These are phyloP conservation scores for Bondarzewia mesenterica DNA, from an alignment of 1,284 basidiomycete genomes.

Conservation along the genomic window DNA sequence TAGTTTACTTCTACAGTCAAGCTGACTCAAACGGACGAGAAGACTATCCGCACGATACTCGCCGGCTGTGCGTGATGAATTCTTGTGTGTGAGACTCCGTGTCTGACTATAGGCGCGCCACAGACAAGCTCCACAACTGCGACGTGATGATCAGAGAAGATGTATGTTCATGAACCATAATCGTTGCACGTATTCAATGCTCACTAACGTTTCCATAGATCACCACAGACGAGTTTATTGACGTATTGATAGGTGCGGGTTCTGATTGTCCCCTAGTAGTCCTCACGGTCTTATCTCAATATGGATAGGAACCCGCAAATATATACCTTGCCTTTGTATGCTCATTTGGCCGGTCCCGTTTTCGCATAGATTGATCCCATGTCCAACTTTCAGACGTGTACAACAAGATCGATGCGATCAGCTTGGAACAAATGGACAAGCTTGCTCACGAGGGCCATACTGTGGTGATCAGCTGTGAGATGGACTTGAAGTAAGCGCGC, in stretches of 20 bases:
- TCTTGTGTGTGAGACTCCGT: conserved; percentile 1
- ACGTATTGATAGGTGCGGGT: conserved; percentile 78
- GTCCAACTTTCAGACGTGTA: conserved; percentile 64
- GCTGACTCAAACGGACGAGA: conserved; percentile 91
- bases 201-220: conserved; percentile 45
- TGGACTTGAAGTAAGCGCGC: conserved; percentile 68
- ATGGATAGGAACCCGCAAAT: conserved; percentile 78
- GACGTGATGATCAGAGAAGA: conserved; percentile 97
- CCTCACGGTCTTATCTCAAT: conserved; percentile 7
- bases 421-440: conserved; percentile 84
- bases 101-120: not conserved
- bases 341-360: not conserved
- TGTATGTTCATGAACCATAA: conserved; percentile 37
- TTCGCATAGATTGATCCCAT: conserved; percentile 5
- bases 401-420: conserved; percentile 92
- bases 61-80: conserved; percentile 58
- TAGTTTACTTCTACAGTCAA: conserved; percentile 88
- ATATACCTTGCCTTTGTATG: conserved; percentile 80
- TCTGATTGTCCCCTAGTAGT: conserved; percentile 1
- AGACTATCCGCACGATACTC: conserved; percentile 87
- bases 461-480: conserved; percentile 91
- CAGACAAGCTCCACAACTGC: conserved; percentile 86
- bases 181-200: conserved; percentile 5
- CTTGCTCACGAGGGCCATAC: conserved; percentile 84
- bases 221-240: conserved; percentile 95